phyloP scores from a whole-genome alignment of 164 flowering plant genomes.

The Magnolia sinica region DNA sequence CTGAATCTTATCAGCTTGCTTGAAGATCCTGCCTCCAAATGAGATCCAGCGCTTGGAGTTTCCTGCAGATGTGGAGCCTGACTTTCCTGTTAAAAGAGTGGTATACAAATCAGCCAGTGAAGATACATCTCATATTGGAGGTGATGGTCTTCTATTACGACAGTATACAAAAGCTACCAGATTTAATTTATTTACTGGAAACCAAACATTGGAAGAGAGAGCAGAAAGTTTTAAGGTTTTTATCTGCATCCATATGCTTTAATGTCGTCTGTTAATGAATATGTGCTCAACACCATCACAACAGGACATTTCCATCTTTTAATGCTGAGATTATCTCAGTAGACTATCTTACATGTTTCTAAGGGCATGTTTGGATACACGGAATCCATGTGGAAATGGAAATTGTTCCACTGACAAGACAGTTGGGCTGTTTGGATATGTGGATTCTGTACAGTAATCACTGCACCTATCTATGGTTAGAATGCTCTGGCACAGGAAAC shows the following conservation, averaged over 20 bases:
- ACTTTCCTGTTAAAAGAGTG: slow-evolving; percentile 42
- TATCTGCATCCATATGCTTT: slow-evolving; percentile 17
- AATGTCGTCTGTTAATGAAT: background rate
- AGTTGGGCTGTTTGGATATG: no score
- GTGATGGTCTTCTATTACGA: slow-evolving; percentile 23
- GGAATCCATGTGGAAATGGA: no score
- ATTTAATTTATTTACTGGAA: slow-evolving; percentile 82
- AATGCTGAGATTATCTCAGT: background rate
- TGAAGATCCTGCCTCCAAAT: slow-evolving; percentile 73
- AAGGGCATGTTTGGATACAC: no score
- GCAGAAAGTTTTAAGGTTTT: slow-evolving; percentile 72
- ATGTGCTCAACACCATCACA: background rate
- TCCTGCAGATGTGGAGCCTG: slow-evolving; percentile 33
- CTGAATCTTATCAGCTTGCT: slow-evolving; percentile 55
- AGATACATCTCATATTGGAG: slow-evolving; percentile 26
- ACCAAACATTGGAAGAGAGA: slow-evolving; percentile 70
- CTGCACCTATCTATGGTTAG: no score
- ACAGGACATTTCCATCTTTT: background rate
- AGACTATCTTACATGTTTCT: no score
- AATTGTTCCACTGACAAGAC: no score
- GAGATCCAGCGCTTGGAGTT: slow-evolving; percentile 66
- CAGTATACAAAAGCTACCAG: slow-evolving; percentile 34
- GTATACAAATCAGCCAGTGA: slow-evolving; percentile 46
- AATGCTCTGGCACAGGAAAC: no score
- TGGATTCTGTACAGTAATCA: no score